A percentile compares a stretch with the other conserved stretches of the same genome.
Conservation (phyloP, 495 filamentous ascomycete species). For the Durotheca rogersii region DNA sequence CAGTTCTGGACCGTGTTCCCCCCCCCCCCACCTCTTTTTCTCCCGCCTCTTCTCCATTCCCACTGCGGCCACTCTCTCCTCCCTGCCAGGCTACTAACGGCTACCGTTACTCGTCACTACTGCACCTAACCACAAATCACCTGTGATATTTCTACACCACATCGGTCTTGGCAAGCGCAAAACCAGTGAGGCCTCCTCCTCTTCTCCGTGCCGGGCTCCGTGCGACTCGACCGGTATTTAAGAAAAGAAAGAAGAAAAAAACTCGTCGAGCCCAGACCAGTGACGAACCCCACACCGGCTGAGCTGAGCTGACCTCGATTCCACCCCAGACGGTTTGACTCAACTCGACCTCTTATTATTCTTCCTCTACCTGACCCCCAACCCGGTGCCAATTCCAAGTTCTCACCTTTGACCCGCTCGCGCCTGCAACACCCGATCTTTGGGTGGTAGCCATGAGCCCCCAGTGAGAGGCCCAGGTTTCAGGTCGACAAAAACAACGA, state of each 20-base stretch:
- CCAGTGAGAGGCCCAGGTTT: conserved; percentile 18
- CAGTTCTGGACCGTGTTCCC: conserved; percentile 11
- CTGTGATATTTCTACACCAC: conserved; percentile 21
- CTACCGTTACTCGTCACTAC: too few species aligned
- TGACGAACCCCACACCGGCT: conserved; percentile 23
- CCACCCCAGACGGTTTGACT: conserved; percentile 5
- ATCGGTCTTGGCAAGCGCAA: conserved; percentile 29
- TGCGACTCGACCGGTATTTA: too few species aligned
- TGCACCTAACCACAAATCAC: neutral
- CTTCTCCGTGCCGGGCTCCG: too few species aligned
- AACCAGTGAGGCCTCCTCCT: conserved; percentile 26
- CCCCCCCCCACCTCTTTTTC: conserved; percentile 3
- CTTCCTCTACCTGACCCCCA: neutral
- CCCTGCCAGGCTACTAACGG: too few species aligned
- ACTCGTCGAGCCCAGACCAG: neutral
- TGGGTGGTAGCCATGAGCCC: conserved; percentile 27
- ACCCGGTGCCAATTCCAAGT: conserved; percentile 2
- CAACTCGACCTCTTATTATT: conserved; percentile 3
- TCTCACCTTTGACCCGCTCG: neutral
- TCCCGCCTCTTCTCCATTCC: neutral
- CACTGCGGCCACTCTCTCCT: neutral
- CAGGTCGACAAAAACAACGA: conserved; percentile 11
- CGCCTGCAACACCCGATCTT: conserved; percentile 9
- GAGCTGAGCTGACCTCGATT: conserved; percentile 1
- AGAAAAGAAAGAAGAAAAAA: too few species aligned